phyloP scores from a whole-genome alignment of 306 rosid species.

The Sphenostylis stenocarpa region DNA sequence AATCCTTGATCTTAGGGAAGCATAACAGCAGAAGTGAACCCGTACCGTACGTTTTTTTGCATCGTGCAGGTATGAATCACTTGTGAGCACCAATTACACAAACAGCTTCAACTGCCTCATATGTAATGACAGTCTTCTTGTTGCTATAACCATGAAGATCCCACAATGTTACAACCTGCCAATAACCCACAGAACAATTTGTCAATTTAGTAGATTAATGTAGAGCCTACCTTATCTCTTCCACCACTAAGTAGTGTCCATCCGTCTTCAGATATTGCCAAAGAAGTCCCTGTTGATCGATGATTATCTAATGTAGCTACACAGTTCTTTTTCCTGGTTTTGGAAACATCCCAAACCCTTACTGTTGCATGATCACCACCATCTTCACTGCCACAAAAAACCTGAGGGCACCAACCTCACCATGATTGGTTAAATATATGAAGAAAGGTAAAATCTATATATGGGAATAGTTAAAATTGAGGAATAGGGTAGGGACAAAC shows the following conservation, averaged over 20 bases:
- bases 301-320: conserved; percentile 71
- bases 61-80: conserved; percentile 39
- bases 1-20: conserved; percentile 71
- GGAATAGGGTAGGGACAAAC: not conserved
- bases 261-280: conserved; percentile 88
- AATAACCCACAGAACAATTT: conserved; percentile 31
- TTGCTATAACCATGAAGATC: conserved; percentile 73
- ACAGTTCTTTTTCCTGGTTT: conserved; percentile 55
- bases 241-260: conserved; percentile 88
- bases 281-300: conserved; percentile 75
- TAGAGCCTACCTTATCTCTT: conserved; percentile 76
- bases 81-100: conserved; percentile 55
- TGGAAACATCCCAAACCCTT: conserved; percentile 82
- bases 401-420: conserved; percentile 47
- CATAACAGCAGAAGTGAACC: conserved; percentile 75
- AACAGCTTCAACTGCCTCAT: conserved; percentile 88
- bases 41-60: conserved; percentile 59
- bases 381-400: conserved; percentile 94
- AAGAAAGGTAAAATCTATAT: conserved; percentile 3
- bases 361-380: conserved; percentile 82
- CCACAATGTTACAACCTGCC: conserved; percentile 93
- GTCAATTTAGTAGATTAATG: conserved; percentile 28
- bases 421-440: conserved; percentile 21
- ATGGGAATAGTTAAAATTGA: not conserved
- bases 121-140: conserved; percentile 81